phyloP scores from a whole-genome alignment of 352 stramenopile genomes.

The Phytopythium litorale region DNA sequence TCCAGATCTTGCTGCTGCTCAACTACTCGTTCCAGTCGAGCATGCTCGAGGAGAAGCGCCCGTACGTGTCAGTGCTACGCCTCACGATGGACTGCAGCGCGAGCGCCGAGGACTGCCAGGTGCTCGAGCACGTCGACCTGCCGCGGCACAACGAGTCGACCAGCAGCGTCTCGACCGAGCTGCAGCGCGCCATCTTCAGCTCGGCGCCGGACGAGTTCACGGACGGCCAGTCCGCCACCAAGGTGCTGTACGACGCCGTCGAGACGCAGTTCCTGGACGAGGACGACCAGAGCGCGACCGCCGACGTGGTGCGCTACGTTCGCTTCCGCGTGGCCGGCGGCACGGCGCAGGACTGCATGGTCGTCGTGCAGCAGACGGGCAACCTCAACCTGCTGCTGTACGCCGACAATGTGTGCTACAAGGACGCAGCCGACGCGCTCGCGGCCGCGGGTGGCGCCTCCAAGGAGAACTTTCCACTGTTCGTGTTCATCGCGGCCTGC shows the following conservation, averaged over 20 bases:
- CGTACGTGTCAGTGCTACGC: conserved; percentile 50
- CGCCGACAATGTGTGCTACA: conserved; percentile 49
- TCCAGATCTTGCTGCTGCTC: conserved; percentile 45
- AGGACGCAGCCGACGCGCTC: conserved; percentile 23
- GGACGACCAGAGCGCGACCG: conserved; percentile 13
- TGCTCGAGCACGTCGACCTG: conserved; percentile 55
- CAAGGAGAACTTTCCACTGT: conserved; percentile 24
- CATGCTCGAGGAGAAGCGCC: conserved; percentile 46
- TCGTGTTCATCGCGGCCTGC: conserved; percentile 34
- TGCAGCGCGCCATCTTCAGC: conserved; percentile 43
- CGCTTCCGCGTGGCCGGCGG: conserved; percentile 38
- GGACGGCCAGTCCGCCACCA: conserved; percentile 28
- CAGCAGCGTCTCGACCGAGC: conserved; percentile 24
- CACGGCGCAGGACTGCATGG: conserved; percentile 40
- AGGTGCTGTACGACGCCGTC: conserved; percentile 45
- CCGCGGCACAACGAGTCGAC: conserved; percentile 41
- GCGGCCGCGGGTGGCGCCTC: conserved; percentile 10
- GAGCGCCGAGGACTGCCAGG: conserved; percentile 31
- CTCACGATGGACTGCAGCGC: conserved; percentile 52
- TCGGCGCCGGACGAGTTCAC: conserved; percentile 29
- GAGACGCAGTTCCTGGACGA: conserved; percentile 46
- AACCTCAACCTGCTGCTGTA: conserved; percentile 52
- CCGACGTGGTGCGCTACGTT: conserved; percentile 39
- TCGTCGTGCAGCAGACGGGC: conserved; percentile 39
- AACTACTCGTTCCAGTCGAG: conserved; percentile 55